Conservation (phyloP, 495 filamentous ascomycete species). For the Clavariopsis aquatica region DNA sequence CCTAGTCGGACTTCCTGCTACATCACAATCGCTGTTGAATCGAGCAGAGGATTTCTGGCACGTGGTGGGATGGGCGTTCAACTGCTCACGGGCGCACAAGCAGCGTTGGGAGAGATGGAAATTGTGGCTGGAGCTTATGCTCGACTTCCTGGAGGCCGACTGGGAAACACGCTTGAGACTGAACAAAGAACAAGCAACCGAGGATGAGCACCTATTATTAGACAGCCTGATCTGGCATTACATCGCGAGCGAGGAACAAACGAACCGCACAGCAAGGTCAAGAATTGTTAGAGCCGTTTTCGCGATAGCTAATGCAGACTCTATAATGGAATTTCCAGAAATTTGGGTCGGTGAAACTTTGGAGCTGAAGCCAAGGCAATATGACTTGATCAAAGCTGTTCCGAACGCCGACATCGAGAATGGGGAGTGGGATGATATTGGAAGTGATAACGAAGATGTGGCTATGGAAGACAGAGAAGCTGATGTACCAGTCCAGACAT, state of each 20-base stretch:
- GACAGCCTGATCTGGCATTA: conserved; percentile 60
- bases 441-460: conserved; percentile 54
- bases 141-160: conserved; percentile 75
- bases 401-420: conserved; percentile 57
- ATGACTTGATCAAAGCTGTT: conserved; percentile 46
- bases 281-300: conserved; percentile 65
- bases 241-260: conserved; percentile 45
- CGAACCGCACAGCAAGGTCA: conserved; percentile 48
- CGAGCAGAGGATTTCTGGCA: conserved; percentile 85
- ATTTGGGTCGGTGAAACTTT: conserved; percentile 64
- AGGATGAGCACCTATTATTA: conserved; percentile 33
- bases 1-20: conserved; percentile 58
- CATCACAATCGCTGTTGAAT: conserved; percentile 67
- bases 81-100: conserved; percentile 73
- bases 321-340: conserved; percentile 58
- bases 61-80: conserved; percentile 88
- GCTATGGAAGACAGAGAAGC: conserved; percentile 48
- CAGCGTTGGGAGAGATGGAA: conserved; percentile 81
- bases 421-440: conserved; percentile 61
- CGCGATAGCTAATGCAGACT: conserved; percentile 56
- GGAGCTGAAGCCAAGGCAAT: conserved; percentile 43
- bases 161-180: conserved; percentile 59
- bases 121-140: conserved; percentile 76
- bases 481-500: conserved; percentile 40
- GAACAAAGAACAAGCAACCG: conserved; percentile 39